Evolutionary conservation across 805 yeast species (phyloP).

Genomic region (Saturnispora galanensis): DNA sequence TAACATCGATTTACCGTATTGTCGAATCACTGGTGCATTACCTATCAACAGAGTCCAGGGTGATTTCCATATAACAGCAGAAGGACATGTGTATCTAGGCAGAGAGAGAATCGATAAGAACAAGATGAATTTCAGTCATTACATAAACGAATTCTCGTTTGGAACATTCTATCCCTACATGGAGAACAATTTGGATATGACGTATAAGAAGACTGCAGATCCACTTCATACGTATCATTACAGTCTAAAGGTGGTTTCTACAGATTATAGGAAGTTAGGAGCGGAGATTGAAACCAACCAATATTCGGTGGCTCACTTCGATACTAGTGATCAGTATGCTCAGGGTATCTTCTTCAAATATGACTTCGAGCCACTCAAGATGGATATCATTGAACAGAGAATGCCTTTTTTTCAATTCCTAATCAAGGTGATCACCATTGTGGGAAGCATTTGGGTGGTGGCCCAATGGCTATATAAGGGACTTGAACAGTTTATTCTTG

Average conservation of each 20-base stretch:
- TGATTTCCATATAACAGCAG: constrained; percentile 73
- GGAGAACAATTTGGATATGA: constrained; percentile 78
- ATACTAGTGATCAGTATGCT: constrained; percentile 22
- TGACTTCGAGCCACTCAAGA: constrained; percentile 79
- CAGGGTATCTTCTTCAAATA: constrained; percentile 83
- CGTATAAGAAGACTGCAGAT: constrained; percentile 47
- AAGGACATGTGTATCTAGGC: constrained; percentile 49
- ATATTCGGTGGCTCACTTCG: constrained; percentile 55
- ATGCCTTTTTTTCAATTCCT: constrained; percentile 71
- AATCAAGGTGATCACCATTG: constrained; percentile 65
- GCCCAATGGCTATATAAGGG: constrained; percentile 56
- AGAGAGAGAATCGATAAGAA: constrained; percentile 35
- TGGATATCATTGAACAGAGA: constrained; percentile 60
- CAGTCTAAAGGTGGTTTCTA: constrained; percentile 74
- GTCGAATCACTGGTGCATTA: constrained; percentile 73
- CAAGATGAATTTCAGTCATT: constrained; percentile 70
- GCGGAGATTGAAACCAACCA: constrained; percentile 71
- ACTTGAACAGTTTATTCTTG: constrained; percentile 43
- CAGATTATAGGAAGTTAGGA: constrained; percentile 63
- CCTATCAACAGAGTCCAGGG: constrained; percentile 85
- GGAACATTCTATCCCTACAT: constrained; percentile 85
- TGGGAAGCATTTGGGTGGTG: constrained; percentile 70
- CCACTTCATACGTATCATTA: constrained; percentile 50
- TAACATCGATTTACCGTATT: constrained; percentile 60
- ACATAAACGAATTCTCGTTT: constrained; percentile 76